Base-by-base conservation (phyloP, 2,329 filamentous ascomycete species). In the Penicillium glabrum region DNA sequence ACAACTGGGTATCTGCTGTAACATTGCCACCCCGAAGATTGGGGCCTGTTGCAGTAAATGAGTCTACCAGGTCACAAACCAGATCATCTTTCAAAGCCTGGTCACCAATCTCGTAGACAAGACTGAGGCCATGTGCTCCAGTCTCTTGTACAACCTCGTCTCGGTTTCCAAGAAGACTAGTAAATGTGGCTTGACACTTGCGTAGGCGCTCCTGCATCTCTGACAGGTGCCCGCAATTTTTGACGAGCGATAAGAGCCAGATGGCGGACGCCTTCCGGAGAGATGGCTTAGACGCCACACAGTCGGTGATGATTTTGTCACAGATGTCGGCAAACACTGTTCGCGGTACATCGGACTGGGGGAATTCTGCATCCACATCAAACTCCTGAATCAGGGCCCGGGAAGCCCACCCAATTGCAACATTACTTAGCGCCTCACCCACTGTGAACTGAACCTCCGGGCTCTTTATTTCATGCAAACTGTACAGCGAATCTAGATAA, bases 121-220 rank as follows among this genome's bases (percentile, higher is more conserved):
- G 76, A n/a, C 91, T 88, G 29, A 99, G 81, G 0, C 95, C 95
- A 56, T 93, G 83, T 0, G 93, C 96, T 4, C 95, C 93, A 5
- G 92, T 96, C 75, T 99, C 95, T 73, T 99, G 95, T 0, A 98
- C 92, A 9, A 98, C 84, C 69, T 98, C 93, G 67, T 99, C 95
- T 21, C 93, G 85, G 56, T 96, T 92, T 16, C 88, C 89, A 13
- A 99, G 82, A 29, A 97, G 87, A 26, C 88, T 83, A 80, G 96
- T 93, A 73, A 99, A 99, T 0, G 91, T 89, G 35, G 83, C 84
- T 72, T 99, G 95, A 57, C 89, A 92, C 65, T 91, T 85, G 49
- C 90, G 83, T 39, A 99, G 79, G 13, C 86, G 85, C 5, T 80
- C 78, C 68, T 96, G 90, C 5, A 98, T 83, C 61, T 90, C 85